Percentiles rank a stretch among this genome's conserved stretches.
phyloP scores from a whole-genome alignment of 2,329 filamentous ascomycete genomes.

The Calonectria hawksworthii region DNA sequence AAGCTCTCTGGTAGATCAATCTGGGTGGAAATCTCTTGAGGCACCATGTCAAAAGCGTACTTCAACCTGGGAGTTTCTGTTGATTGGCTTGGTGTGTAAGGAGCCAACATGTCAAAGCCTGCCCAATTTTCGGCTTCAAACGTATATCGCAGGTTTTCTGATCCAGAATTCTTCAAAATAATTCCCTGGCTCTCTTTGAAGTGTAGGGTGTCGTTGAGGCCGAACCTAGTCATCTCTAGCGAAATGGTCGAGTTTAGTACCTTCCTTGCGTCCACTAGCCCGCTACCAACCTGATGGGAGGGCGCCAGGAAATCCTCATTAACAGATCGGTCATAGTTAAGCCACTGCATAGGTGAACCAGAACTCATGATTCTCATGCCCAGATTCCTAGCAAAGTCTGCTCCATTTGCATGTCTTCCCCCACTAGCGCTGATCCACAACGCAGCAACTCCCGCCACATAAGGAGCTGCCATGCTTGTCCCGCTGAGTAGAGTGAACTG shows the following conservation, averaged over 20 bases:
- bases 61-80: neutral
- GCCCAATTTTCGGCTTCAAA: neutral
- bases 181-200: neutral
- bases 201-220: neutral
- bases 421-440: neutral
- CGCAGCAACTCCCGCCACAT: neutral
- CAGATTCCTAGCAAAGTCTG: neutral
- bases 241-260: neutral
- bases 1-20: neutral
- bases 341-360: neutral
- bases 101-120: neutral
- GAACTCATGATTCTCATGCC: conserved; percentile 7
- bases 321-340: neutral
- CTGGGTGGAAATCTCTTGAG: neutral
- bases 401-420: neutral
- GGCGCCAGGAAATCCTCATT: neutral
- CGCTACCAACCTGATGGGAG: neutral
- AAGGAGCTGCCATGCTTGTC: neutral
- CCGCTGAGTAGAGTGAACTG: neutral
- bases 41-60: neutral
- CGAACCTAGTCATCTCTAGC: neutral
- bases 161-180: neutral
- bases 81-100: neutral
- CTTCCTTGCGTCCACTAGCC: neutral
- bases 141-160: neutral